These are phyloP conservation scores for Pilatotrama ljubarskyi DNA, from an alignment of 768 basidiomycete genomes.

Conservation along the genomic window DNA sequence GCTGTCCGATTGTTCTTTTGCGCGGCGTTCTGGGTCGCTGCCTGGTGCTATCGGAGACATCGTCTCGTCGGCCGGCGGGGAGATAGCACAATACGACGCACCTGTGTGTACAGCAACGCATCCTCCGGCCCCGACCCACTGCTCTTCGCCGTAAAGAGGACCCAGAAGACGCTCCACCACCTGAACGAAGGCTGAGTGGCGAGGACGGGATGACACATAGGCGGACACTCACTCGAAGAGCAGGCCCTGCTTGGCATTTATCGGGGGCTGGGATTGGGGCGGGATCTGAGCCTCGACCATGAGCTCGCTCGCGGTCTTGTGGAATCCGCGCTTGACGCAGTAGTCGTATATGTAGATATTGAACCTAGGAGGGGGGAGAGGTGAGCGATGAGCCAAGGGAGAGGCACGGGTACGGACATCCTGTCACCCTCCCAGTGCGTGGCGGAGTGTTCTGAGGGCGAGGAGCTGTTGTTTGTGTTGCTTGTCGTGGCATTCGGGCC, in stretches of 20 bases:
- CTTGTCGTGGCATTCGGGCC: not conserved
- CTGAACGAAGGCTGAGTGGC: conserved; percentile 37
- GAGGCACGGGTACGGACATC: conserved; percentile 53
- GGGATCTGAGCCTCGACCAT: conserved; percentile 66
- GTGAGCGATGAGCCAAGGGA: conserved; percentile 1
- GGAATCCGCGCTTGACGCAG: conserved; percentile 76
- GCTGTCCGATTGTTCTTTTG: conserved; percentile 26
- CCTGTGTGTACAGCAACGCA: conserved; percentile 70
- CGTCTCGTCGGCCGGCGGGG: conserved; percentile 22
- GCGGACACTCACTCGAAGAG: conserved; percentile 68
- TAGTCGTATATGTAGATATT: conserved; percentile 90
- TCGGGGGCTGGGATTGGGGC: conserved; percentile 65
- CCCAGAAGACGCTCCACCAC: conserved; percentile 93
- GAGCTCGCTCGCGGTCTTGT: conserved; percentile 70
- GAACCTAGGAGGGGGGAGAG: conserved; percentile 52
- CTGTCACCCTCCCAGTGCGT: conserved; percentile 83
- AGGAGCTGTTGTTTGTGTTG: not conserved
- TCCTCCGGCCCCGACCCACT: conserved; percentile 66
- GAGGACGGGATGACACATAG: not conserved
- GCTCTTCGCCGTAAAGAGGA: conserved; percentile 79
- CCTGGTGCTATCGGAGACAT: conserved; percentile 28
- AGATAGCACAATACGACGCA: conserved; percentile 37
- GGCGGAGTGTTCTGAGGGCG: conserved; percentile 1
- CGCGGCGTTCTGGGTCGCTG: conserved; percentile 21
- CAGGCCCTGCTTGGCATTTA: conserved; percentile 80